Evolutionary conservation across 2,329 filamentous ascomycete genomes (phyloP).

Genomic region (Fusarium guadeloupense): DNA sequence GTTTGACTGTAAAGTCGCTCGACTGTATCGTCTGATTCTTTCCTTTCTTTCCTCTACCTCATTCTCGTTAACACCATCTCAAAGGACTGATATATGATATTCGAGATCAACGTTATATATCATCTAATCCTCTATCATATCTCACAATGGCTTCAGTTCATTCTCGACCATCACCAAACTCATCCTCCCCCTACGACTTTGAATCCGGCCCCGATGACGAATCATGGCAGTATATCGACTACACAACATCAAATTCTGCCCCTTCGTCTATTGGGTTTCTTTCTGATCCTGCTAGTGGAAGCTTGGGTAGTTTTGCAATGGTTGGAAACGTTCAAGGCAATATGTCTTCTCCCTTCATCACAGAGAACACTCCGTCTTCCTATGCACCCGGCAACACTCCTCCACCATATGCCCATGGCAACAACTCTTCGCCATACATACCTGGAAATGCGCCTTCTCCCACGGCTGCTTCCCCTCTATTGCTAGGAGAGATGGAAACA

Average conservation of each 20-base stretch:
- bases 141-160: constrained; percentile 52
- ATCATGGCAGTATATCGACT: constrained; percentile 57
- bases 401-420: constrained; percentile 13
- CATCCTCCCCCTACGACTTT: constrained; percentile 52
- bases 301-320: constrained; percentile 61
- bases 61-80: not conserved
- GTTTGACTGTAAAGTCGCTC: not conserved
- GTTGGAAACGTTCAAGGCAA: constrained; percentile 49
- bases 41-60: not conserved
- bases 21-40: not conserved
- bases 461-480: constrained; percentile 53
- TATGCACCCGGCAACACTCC: constrained; percentile 37
- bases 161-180: constrained; percentile 52
- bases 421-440: constrained; percentile 29
- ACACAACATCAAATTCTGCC: constrained; percentile 47
- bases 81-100: not conserved
- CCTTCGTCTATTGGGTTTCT: constrained; percentile 56
- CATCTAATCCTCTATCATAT: not conserved
- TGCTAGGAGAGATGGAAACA: constrained; percentile 51
- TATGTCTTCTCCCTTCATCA: constrained; percentile 27
- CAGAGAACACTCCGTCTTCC: constrained; percentile 15
- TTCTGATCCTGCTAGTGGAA: constrained; percentile 61
- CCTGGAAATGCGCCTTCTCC: constrained; percentile 42
- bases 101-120: not conserved
- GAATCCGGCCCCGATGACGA: constrained; percentile 55